phyloP scores from a whole-genome alignment of 768 basidiomycete genomes.

The Naganishia vaughanmartiniae region DNA sequence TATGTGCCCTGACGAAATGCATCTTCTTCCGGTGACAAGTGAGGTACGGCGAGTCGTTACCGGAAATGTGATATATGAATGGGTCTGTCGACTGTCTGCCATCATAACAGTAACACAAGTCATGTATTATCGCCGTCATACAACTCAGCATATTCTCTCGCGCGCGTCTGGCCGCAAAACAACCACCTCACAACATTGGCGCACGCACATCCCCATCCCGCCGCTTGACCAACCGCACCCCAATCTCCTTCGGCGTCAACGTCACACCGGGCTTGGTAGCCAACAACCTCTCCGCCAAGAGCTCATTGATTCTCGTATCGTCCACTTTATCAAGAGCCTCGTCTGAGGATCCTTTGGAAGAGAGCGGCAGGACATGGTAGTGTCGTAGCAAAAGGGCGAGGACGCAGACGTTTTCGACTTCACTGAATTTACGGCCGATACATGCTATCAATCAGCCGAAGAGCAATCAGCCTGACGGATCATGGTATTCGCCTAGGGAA shows the following conservation, averaged over 20 bases:
- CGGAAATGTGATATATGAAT: too few relatives aligned
- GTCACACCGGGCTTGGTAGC: slow-evolving; percentile 35
- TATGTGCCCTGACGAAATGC: too few relatives aligned
- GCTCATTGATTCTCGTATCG: slow-evolving; percentile 31
- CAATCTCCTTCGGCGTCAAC: slow-evolving; percentile 36
- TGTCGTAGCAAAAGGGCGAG: slow-evolving; percentile 23
- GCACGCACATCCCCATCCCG: background rate
- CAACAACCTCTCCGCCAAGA: slow-evolving; percentile 37
- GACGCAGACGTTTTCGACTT: slow-evolving; percentile 27
- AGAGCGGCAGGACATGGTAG: slow-evolving; percentile 3
- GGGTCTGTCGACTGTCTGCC: too few relatives aligned
- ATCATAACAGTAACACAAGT: too few relatives aligned
- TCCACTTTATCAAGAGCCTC: background rate
- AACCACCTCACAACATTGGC: too few relatives aligned
- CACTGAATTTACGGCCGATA: slow-evolving; percentile 31
- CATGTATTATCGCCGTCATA: too few relatives aligned
- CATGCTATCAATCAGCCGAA: slow-evolving; percentile 12
- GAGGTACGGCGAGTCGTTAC: too few relatives aligned
- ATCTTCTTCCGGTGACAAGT: too few relatives aligned
- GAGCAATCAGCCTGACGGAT: background rate
- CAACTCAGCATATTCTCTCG: too few relatives aligned
- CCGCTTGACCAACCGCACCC: slow-evolving; percentile 32
- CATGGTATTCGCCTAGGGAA: too few relatives aligned
- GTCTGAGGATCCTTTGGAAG: too few relatives aligned
- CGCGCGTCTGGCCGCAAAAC: too few relatives aligned